These are phyloP conservation scores for Xylaria sp. DNA, from an alignment of 495 filamentous ascomycete genomes.

Conservation along the genomic window DNA sequence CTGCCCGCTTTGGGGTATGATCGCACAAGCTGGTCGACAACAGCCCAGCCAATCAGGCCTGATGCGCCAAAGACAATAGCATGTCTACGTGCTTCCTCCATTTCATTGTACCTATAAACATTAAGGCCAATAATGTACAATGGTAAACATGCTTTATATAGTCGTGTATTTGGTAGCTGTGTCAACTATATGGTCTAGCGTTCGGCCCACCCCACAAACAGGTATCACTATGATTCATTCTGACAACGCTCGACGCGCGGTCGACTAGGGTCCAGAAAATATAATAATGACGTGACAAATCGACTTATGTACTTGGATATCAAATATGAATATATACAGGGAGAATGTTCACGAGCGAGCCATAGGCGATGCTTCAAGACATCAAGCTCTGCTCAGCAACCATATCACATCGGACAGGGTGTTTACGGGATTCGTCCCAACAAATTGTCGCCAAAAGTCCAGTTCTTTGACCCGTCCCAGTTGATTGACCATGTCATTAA, in stretches of 20 bases:
- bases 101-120: background rate
- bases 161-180: background rate
- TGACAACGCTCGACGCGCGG: background rate
- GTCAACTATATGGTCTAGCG: background rate
- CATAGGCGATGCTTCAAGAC: background rate
- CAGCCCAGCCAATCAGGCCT: slow-evolving; percentile 22
- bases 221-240: slow-evolving; percentile 21
- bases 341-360: slow-evolving; percentile 1
- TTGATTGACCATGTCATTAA: slow-evolving; percentile 41
- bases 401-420: background rate
- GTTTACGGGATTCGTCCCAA: slow-evolving; percentile 21
- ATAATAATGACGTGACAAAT: background rate
- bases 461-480: slow-evolving; percentile 35
- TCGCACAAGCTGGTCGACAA: slow-evolving; percentile 18
- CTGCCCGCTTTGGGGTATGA: background rate
- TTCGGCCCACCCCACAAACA: background rate
- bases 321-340: slow-evolving; percentile 10
- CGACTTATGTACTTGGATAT: slow-evolving; percentile 15
- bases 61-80: slow-evolving; percentile 24
- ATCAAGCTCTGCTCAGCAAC: background rate
- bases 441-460: slow-evolving; percentile 36
- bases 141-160: background rate
- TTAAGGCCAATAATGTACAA: background rate
- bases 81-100: background rate
- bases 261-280: background rate